Evolutionary conservation across 257 asterid species (phyloP).

Genomic region (Capsicum rhomboideum): DNA sequence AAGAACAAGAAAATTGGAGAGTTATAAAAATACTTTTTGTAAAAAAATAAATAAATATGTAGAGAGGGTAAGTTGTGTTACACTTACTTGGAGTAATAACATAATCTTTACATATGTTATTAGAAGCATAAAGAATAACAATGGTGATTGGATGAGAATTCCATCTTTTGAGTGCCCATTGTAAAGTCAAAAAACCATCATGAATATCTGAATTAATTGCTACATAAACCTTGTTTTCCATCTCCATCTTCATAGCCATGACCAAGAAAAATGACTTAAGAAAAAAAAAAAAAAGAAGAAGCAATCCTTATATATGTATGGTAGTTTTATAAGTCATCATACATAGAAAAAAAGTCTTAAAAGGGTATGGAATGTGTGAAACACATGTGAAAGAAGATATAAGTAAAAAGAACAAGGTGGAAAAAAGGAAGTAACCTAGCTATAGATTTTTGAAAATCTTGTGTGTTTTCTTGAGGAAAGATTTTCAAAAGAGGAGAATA

Average conservation of each 20-base stretch:
- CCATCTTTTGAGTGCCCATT: slow-evolving; percentile 52
- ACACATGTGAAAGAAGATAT: background rate
- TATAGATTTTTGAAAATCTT: slow-evolving; percentile 6
- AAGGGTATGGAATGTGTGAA: background rate
- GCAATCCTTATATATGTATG: background rate
- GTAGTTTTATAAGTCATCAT: background rate
- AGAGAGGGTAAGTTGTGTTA: background rate
- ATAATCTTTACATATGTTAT: slow-evolving; percentile 35
- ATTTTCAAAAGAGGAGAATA: slow-evolving; percentile 7
- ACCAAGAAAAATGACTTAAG: background rate
- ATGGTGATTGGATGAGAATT: slow-evolving; percentile 25
- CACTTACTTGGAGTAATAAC: slow-evolving; percentile 56
- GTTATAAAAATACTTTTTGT: background rate
- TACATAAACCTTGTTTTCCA: slow-evolving; percentile 48
- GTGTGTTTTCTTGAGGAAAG: background rate
- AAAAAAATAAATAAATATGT: background rate
- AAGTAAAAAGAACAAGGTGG: background rate
- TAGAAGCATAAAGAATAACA: slow-evolving; percentile 42
- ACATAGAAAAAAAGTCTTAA: background rate
- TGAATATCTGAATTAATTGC: slow-evolving; percentile 48
- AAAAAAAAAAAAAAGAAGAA: background rate
- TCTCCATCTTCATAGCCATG: slow-evolving; percentile 11
- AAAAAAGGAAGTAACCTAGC: background rate
- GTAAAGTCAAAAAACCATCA: slow-evolving; percentile 56
- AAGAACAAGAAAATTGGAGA: background rate